Conservation (phyloP, 805 yeast genomes). For the Lipomyces oligophaga region DNA sequence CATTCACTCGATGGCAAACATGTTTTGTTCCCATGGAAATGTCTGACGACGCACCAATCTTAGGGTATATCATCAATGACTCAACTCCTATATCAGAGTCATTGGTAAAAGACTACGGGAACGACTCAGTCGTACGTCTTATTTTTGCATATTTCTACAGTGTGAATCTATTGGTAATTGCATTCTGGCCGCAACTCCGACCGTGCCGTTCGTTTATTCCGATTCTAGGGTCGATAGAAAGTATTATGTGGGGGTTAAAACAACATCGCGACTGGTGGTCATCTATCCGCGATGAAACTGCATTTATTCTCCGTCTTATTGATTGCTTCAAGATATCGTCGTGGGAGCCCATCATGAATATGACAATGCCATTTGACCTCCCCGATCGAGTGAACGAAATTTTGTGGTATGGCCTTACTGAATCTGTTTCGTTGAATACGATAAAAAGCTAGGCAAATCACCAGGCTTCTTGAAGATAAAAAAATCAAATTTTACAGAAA, state of each 20-base stretch:
- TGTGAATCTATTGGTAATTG: slow-evolving; percentile 5
- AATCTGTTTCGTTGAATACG: slow-evolving; percentile 7
- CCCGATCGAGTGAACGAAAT: slow-evolving; percentile 17
- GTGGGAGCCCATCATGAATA: slow-evolving; percentile 14
- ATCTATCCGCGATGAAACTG: slow-evolving; percentile 3
- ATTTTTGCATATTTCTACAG: slow-evolving; percentile 15
- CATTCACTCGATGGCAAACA: slow-evolving; percentile 15
- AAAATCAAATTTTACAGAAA: too few species aligned
- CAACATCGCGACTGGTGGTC: slow-evolving; percentile 13
- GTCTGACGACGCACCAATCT: not conserved
- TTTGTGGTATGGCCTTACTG: slow-evolving; percentile 19
- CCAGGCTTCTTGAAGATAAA: not conserved
- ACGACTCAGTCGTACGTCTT: slow-evolving; percentile 7
- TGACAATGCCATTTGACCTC: slow-evolving; percentile 5
- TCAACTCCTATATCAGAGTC: slow-evolving; percentile 7
- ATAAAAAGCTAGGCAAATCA: too few species aligned
- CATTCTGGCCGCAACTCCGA: slow-evolving; percentile 11
- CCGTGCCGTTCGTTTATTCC: slow-evolving; percentile 7
- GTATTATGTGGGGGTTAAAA: slow-evolving; percentile 5
- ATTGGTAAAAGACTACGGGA: slow-evolving; percentile 5
- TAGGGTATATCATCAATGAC: not conserved
- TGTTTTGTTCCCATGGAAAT: slow-evolving; percentile 16
- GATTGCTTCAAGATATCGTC: slow-evolving; percentile 7
- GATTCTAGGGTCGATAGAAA: slow-evolving; percentile 16
- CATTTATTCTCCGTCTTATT: slow-evolving; percentile 6